A percentile compares a stretch with the other conserved stretches of the same genome.
phyloP scores from a whole-genome alignment of 192 early-diverging fungal species.

The Thoreauomyces humboldtii region DNA sequence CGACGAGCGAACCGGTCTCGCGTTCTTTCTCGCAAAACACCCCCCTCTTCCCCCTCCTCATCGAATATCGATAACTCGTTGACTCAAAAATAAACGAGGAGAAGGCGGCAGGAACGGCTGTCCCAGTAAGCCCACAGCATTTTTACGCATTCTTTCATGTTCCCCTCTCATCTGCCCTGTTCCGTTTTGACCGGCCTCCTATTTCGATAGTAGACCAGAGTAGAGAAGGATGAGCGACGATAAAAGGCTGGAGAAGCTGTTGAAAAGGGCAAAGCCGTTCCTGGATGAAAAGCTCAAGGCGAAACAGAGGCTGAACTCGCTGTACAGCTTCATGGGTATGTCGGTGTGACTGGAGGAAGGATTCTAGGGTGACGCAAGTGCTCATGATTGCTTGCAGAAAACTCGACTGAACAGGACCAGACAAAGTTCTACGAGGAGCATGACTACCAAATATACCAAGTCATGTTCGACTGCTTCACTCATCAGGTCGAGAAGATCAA shows the following conservation, averaged over 20 bases:
- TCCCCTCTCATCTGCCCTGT: too few species aligned
- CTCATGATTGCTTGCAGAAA: conserved; percentile 42
- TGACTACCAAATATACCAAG: conserved; percentile 64
- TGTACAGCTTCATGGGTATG: conserved; percentile 71
- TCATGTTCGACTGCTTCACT: conserved; percentile 65
- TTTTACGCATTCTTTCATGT: too few species aligned
- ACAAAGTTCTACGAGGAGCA: conserved; percentile 76
- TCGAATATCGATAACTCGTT: too few species aligned
- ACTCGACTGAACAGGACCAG: conserved; percentile 66
- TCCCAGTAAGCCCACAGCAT: too few species aligned
- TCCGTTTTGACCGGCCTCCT: too few species aligned
- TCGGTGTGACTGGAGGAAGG: conserved; percentile 1
- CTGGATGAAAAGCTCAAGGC: conserved; percentile 74
- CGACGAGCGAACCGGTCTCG: too few species aligned
- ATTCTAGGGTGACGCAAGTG: too few species aligned
- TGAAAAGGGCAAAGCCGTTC: conserved; percentile 73
- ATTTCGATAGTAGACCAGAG: too few species aligned
- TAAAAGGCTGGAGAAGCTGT: conserved; percentile 64
- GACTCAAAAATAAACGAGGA: too few species aligned
- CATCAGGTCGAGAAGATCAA: conserved; percentile 75
- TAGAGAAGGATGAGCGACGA: conserved; percentile 42
- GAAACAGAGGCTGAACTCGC: conserved; percentile 61
- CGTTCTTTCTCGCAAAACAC: too few species aligned
- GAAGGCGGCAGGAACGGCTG: too few species aligned
- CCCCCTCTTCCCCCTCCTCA: too few species aligned